Percentiles rank a stretch among this genome's conserved stretches.
Evolutionary conservation across 768 basidiomycete genomes (phyloP).

Genomic region (Naganishia kalamii): DNA sequence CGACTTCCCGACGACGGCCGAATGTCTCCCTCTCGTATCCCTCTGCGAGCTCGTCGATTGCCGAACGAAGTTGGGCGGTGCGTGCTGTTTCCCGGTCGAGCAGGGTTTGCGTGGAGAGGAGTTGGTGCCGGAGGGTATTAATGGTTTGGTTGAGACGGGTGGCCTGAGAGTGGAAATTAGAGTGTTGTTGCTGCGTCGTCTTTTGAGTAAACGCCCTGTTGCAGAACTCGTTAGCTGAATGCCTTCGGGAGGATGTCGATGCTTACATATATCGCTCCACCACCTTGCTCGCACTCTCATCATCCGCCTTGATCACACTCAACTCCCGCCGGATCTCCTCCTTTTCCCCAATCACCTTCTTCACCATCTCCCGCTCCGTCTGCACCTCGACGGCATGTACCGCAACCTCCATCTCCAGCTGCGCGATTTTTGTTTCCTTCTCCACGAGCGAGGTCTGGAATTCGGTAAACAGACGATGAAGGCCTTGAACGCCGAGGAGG

Average conservation of each 20-base stretch:
- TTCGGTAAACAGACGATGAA: conserved; percentile 39
- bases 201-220: conserved; percentile 45
- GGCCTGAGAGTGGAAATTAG: conserved; percentile 40
- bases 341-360: conserved; percentile 27
- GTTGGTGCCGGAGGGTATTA: conserved; percentile 34
- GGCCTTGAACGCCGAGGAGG: conserved; percentile 36
- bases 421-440: conserved; percentile 33
- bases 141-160: conserved; percentile 38
- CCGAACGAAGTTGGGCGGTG: conserved; percentile 27
- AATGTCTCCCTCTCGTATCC: conserved; percentile 40
- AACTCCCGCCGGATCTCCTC: conserved; percentile 27
- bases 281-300: conserved; percentile 41
- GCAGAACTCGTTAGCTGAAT: neutral
- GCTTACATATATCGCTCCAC: conserved; percentile 48
- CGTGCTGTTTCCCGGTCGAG: conserved; percentile 30
- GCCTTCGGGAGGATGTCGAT: too few species aligned
- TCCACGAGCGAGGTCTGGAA: conserved; percentile 30
- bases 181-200: conserved; percentile 41
- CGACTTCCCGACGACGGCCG: conserved; percentile 45
- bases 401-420: conserved; percentile 27
- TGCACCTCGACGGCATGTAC: conserved; percentile 30
- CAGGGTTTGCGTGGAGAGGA: conserved; percentile 25
- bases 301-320: conserved; percentile 35
- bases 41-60: conserved; percentile 42
- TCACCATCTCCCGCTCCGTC: conserved; percentile 28